Percentiles rank a stretch among this genome's conserved stretches.
Conservation (phyloP, 2,329 filamentous ascomycete species). For the Hypoxylon sp. region DNA sequence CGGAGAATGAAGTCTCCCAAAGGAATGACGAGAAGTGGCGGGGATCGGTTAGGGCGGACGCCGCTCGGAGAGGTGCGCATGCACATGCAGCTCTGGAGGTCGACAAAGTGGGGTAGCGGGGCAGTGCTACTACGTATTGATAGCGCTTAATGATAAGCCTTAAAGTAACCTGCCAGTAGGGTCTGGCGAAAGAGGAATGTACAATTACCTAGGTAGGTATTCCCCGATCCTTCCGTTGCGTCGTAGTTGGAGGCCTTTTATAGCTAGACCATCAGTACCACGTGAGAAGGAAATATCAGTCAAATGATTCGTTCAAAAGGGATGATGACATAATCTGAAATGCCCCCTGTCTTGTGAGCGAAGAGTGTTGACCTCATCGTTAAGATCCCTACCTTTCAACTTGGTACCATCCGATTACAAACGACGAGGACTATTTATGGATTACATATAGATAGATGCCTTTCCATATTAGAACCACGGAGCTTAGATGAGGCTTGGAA, state of each 20-base stretch:
- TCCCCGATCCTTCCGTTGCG: slow-evolving; percentile 5
- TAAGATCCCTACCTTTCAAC: slow-evolving; percentile 9
- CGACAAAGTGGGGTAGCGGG: slow-evolving; percentile 12
- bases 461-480: neutral
- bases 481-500: neutral
- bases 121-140: slow-evolving; percentile 19
- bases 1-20: neutral
- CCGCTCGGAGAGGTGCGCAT: slow-evolving; percentile 17
- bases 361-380: slow-evolving; percentile 38
- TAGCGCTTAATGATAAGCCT: slow-evolving; percentile 30
- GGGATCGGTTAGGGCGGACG: neutral
- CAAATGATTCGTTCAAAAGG: slow-evolving; percentile 23
- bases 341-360: slow-evolving; percentile 18
- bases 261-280: neutral
- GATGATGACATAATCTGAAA: slow-evolving; percentile 26
- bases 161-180: neutral
- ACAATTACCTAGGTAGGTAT: neutral
- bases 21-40: slow-evolving; percentile 6
- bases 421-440: neutral
- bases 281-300: slow-evolving; percentile 15
- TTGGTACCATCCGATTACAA: slow-evolving; percentile 21
- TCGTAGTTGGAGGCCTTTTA: neutral
- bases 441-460: neutral
- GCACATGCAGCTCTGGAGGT: neutral
- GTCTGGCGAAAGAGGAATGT: neutral